A percentile compares a stretch with the other conserved stretches of the same genome.
phyloP scores from a whole-genome alignment of 2,329 filamentous ascomycete genomes.

The Aureobasidium sp. region DNA sequence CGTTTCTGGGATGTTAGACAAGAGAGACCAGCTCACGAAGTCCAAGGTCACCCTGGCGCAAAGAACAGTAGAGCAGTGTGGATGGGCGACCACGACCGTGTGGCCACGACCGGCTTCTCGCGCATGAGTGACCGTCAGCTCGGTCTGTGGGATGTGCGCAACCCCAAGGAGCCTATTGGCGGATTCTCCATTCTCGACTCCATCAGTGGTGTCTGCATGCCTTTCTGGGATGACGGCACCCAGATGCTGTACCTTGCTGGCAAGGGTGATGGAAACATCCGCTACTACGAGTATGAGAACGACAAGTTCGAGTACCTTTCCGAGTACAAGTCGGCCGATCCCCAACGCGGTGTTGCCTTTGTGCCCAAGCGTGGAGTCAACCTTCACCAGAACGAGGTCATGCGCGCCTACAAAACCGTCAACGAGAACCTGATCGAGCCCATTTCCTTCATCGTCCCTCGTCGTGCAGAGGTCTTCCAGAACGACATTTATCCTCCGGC shows the following conservation, averaged over 20 bases:
- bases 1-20: constrained; percentile 96
- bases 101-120: constrained; percentile 95
- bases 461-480: constrained; percentile 90
- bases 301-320: constrained; percentile 97
- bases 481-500: constrained; percentile 94
- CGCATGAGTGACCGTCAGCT: constrained; percentile 97
- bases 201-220: constrained; percentile 97
- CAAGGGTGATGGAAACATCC: constrained; percentile 98
- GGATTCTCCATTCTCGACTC: constrained; percentile 88
- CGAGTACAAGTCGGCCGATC: constrained; percentile 94
- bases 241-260: constrained; percentile 94
- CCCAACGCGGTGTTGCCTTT: constrained; percentile 90
- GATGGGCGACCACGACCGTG: constrained; percentile 93
- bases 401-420: constrained; percentile 94
- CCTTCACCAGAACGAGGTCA: constrained; percentile 91
- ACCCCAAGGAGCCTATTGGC: constrained; percentile 70
- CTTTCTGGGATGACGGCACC: constrained; percentile 97
- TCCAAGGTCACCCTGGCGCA: constrained; percentile 77
- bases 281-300: constrained; percentile 97
- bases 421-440: constrained; percentile 93
- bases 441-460: constrained; percentile 93
- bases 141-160: constrained; percentile 88
- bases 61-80: constrained; percentile 97
- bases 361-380: constrained; percentile 92
- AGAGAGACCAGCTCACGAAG: constrained; percentile 78